A percentile compares a stretch with the other conserved stretches of the same genome.
Evolutionary conservation across 2,329 filamentous ascomycete species (phyloP).

Genomic region (Cladorrhinum sp.): DNA sequence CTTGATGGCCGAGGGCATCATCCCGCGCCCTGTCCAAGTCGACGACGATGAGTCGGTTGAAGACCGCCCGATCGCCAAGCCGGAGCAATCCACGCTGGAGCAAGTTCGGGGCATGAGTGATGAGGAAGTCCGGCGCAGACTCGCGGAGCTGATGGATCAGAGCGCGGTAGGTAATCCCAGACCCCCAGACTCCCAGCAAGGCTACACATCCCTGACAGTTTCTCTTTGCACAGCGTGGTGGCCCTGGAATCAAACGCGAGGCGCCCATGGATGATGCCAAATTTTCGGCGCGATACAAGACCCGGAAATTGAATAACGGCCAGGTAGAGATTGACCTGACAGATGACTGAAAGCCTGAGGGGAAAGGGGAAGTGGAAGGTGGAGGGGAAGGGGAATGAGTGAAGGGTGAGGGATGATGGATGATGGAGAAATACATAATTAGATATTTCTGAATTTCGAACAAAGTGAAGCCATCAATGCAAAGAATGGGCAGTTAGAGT

Average conservation of each 20-base stretch:
- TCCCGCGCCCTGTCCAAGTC: background rate
- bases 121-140: background rate
- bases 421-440: no score
- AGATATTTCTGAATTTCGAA: no score
- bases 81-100: background rate
- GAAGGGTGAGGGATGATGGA: no score
- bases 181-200: background rate
- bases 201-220: background rate
- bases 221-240: background rate
- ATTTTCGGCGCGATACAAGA: background rate
- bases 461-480: no score
- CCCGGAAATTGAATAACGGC: constrained; percentile 2
- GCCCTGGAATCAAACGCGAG: constrained; percentile 13
- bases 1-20: constrained; percentile 2
- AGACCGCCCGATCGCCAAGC: background rate
- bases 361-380: no score
- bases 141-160: background rate
- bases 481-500: no score
- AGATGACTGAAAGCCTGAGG: constrained; percentile 6
- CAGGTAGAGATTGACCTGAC: constrained; percentile 8
- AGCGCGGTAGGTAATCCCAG: background rate
- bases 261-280: constrained; percentile 26
- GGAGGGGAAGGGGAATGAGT: no score
- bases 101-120: constrained; percentile 4
- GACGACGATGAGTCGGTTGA: background rate